A percentile compares a stretch with the other conserved stretches of the same genome.
Conservation (phyloP, 106 monocot genomes). For the Dioscorea dumetorum region DNA sequence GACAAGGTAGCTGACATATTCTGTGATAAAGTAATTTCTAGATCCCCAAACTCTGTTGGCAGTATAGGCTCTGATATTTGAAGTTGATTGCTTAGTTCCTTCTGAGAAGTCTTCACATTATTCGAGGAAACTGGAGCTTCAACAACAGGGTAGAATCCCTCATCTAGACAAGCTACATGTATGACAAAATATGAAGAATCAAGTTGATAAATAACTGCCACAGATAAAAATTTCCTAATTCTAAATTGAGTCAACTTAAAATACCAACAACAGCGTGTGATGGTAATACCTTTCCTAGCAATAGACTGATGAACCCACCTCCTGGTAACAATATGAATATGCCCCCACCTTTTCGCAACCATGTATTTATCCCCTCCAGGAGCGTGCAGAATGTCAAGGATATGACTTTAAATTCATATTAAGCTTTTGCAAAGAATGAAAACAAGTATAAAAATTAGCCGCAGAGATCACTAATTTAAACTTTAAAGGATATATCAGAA, state of each 20-base stretch:
- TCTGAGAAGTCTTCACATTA: constrained; percentile 30
- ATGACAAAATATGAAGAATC: constrained; percentile 1
- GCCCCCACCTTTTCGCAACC: constrained; percentile 86
- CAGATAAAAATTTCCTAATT: not conserved
- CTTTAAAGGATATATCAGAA: constrained; percentile 91
- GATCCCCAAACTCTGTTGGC: constrained; percentile 21
- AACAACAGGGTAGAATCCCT: constrained; percentile 51
- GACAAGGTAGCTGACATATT: constrained; percentile 38
- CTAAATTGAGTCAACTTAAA: not conserved
- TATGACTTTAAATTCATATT: constrained; percentile 2
- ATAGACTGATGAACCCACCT: constrained; percentile 80
- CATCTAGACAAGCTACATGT: constrained; percentile 73
- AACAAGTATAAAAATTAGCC: no score
- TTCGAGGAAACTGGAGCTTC: constrained; percentile 33
- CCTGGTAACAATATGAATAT: constrained; percentile 75
- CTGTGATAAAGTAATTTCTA: constrained; percentile 45
- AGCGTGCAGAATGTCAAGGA: constrained; percentile 74
- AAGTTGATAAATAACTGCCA: not conserved
- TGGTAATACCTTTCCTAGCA: constrained; percentile 55
- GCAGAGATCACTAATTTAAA: no score
- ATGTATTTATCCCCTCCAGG: constrained; percentile 83
- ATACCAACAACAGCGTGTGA: not conserved
- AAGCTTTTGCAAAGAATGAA: not conserved
- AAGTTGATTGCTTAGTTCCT: constrained; percentile 37
- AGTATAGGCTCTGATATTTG: constrained; percentile 36